Conservation (phyloP, 129 eudicot species). For the Scalesia atractyloides region DNA sequence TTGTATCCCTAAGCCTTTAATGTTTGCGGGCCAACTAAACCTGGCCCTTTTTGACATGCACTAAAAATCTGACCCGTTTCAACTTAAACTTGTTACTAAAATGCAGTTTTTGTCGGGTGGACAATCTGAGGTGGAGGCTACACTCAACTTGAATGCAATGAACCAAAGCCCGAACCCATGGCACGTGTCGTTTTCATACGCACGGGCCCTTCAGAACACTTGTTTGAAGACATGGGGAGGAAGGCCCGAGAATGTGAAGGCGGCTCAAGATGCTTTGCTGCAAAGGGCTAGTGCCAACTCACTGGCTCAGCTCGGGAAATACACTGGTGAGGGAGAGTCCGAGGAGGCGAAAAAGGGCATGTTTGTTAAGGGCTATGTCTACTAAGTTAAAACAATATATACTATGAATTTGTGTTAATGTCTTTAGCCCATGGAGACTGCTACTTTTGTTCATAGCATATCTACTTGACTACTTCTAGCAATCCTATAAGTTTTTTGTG, state of each 20-base stretch:
- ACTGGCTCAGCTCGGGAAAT: slow-evolving; percentile 82
- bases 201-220: slow-evolving; percentile 86
- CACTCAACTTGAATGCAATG: slow-evolving; percentile 83
- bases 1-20: slow-evolving; percentile 14
- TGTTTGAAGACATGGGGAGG: slow-evolving; percentile 94
- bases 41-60: not conserved
- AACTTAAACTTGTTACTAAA: not conserved
- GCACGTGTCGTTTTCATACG: slow-evolving; percentile 92
- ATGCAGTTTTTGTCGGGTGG: slow-evolving; percentile 89
- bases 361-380: slow-evolving; percentile 75
- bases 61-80: not conserved
- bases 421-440: slow-evolving; percentile 35
- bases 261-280: slow-evolving; percentile 73
- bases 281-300: slow-evolving; percentile 75
- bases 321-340: slow-evolving; percentile 73
- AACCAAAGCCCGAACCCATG: slow-evolving; percentile 88
- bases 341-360: slow-evolving; percentile 71
- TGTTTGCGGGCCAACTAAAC: not conserved
- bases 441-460: slow-evolving; percentile 45
- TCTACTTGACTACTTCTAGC: slow-evolving; percentile 34
- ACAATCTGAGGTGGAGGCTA: slow-evolving; percentile 89
- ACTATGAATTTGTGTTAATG: slow-evolving; percentile 31
- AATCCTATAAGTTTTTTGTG: slow-evolving; percentile 37
- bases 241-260: slow-evolving; percentile 72
- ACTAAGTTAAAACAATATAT: slow-evolving; percentile 36